Evolutionary conservation across 176 grass and related monocot species (phyloP).

Genomic region (Oryza officinalis): DNA sequence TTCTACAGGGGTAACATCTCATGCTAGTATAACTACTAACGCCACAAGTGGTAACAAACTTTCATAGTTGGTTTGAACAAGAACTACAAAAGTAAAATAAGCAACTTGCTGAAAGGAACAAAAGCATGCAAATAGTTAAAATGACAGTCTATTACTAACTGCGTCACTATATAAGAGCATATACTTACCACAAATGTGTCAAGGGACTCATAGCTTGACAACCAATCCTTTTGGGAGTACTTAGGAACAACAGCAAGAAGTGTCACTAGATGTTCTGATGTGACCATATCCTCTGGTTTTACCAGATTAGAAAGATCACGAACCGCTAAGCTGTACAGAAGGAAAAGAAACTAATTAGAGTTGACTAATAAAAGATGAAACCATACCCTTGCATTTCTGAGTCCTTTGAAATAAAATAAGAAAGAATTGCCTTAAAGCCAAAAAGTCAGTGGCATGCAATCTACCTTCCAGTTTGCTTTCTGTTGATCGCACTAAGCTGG

Average conservation of each 20-base stretch:
- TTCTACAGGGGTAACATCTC: background rate
- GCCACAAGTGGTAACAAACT: background rate
- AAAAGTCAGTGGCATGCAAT: background rate
- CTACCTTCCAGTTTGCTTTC: constrained; percentile 99
- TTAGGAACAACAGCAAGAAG: constrained; percentile 94
- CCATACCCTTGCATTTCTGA: background rate
- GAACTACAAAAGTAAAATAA: background rate
- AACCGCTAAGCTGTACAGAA: constrained; percentile 69
- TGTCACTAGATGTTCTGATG: constrained; percentile 88
- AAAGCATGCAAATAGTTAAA: background rate
- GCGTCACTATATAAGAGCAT: background rate
- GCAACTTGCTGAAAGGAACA: constrained; percentile 5
- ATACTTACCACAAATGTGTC: constrained; percentile 81
- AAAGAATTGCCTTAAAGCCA: background rate
- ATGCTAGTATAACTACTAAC: background rate
- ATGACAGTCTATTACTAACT: background rate
- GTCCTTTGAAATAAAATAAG: background rate
- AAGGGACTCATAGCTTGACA: constrained; percentile 81
- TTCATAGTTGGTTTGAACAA: background rate
- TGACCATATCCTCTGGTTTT: constrained; percentile 83
- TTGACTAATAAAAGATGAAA: background rate
- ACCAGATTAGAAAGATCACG: constrained; percentile 90
- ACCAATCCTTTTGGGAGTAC: constrained; percentile 96
- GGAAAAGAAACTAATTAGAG: background rate
- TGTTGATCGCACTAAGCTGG: constrained; percentile 92